Conservation (phyloP, 2,329 filamentous ascomycete genomes). For the Aspergillus eucalypticola region DNA sequence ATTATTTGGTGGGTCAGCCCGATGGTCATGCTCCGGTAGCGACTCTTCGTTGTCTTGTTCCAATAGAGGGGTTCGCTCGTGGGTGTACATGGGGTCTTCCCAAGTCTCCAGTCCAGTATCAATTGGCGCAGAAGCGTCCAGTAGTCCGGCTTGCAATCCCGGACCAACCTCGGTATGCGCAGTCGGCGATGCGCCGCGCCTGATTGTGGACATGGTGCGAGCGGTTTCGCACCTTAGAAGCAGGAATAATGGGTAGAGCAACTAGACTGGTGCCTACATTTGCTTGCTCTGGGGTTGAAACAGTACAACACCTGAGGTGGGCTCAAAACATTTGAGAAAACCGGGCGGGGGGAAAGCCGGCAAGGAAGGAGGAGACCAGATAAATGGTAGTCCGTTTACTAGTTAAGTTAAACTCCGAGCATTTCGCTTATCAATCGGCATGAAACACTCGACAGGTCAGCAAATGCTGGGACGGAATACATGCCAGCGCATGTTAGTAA, state of each 20-base stretch:
- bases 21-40: background rate
- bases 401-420: too few relatives aligned
- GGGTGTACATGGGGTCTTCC: constrained; percentile 20
- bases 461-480: background rate
- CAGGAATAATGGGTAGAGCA: background rate
- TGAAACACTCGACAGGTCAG: background rate
- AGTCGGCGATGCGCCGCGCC: constrained; percentile 36
- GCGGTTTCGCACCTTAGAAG: background rate
- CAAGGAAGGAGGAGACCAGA: background rate
- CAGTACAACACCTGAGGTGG: background rate
- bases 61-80: constrained; percentile 33
- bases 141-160: constrained; percentile 21
- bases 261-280: background rate
- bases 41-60: background rate
- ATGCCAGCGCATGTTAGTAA: too few relatives aligned
- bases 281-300: background rate
- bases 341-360: background rate
- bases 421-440: constrained; percentile 5
- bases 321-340: background rate
- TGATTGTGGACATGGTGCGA: constrained; percentile 24
- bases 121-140: constrained; percentile 12
- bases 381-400: background rate
- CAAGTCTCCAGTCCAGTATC: constrained; percentile 5
- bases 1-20: background rate
- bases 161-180: constrained; percentile 36